Evolutionary conservation across 306 rosid genomes (phyloP), one percentile per base, ranked within the genome.

Genomic region (Crataegus laevigata): DNA sequence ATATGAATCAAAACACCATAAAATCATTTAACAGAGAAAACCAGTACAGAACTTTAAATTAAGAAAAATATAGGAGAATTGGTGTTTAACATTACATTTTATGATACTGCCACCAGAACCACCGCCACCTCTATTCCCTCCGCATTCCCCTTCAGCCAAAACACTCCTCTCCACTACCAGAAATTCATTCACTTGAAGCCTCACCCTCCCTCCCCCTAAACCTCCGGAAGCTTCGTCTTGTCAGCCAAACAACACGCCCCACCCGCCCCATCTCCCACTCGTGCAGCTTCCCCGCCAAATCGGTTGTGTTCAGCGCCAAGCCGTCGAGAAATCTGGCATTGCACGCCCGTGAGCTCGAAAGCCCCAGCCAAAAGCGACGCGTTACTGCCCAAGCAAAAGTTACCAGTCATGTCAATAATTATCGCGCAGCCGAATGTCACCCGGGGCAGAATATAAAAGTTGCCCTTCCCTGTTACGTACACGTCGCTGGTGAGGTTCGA

Each of bases 81-180:
- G 47, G 61, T 32, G 54, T 65, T 61, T 24, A 79, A 43, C 71
- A 81, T 87, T 87, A 94, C 99, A 94, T 92, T 88, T 90, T 92
- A 75, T 77, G 86, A 92, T 84, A 77, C 99, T 92, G 85, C 99
- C 99, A 71, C 97, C 99, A 19, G 99, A 94, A 80, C 99, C 99
- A 68, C 99, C 99, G 57, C 99, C 99, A 18, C 99, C 99, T 67
- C 84, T 86, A 54, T 79, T 51, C 67, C 98, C 99, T 62, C 93
- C 99, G 72, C 82, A 82, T 14, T 88, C 98, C 30, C 99, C 99
- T 32, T 94, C 97, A 25, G 92, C 99, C 83, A 90, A 84, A 83
- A 90, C 75, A 76, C 50, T 75, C 2, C 96, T 98, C 75, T 94
- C 89, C 88, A 92, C 82, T 86, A 81, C 88, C 66, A 94, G 89